Evolutionary conservation across 1,284 basidiomycete species (phyloP), one percentile per base, ranked within the genome.

Genomic region (Schizophyllum commune): DNA sequence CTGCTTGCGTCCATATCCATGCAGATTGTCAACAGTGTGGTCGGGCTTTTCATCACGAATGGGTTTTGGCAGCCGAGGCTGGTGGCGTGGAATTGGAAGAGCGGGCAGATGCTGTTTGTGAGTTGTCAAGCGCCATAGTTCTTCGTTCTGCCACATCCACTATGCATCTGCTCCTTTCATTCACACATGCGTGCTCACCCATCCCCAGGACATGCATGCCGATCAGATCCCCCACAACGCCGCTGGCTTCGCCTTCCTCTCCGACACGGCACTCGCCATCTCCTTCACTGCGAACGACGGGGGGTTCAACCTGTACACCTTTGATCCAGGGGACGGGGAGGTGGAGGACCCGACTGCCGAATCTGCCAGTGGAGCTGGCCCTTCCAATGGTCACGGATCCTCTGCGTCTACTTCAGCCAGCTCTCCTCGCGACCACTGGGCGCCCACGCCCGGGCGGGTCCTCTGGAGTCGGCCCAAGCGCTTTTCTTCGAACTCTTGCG

Each of bases 1-100:
- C 19, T 4, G 17, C 32, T 11, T 8, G 55, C 33, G 63, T 63
- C 32, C 67, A 67, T 34, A 66, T 73, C 53, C 13, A 47, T 47
- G 39, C 39, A 47, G 17, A 64, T 71, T 3, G 57, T 55, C 13
- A 62, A 51, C 34, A 33, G 9, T 53, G 22, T 32, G 27, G 11
- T 58, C n/a, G 21, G 39, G 13, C 17, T 47, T 3, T 47, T 47
- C 39, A 47, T 47, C 17, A 47, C 39, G 13, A 47, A 47, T 17
- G 39, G 39, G 13, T 47, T 47, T 17, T 47, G 39, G 39, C 39
- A 47, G 39, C 39, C 39, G 39, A 3, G 39, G 39, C 17, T 47
- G 39, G 39, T 47, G 13, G 39, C 13, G 17, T 47, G 39, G 39
- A 47, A 47, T 47, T 47, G 39, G 39, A 47, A 47, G 39, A 47